phyloP scores from a whole-genome alignment of 2,329 filamentous ascomycete genomes.

The Berkeleyomyces rouxiae region DNA sequence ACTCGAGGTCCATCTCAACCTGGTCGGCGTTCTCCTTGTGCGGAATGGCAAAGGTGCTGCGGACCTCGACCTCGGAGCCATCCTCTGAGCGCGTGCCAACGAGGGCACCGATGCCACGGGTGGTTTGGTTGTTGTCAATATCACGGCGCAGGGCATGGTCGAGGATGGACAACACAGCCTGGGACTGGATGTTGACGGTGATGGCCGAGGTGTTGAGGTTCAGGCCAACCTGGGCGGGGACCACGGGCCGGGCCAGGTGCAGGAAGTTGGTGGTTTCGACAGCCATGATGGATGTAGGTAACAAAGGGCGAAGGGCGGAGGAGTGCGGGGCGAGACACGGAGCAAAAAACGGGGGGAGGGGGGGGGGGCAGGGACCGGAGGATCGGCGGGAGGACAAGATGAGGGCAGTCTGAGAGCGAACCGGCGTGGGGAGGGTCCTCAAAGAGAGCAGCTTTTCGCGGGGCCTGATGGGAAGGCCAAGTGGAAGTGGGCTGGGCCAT shows the following conservation, averaged over 20 bases:
- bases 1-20: constrained; percentile 98
- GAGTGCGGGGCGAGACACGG: neutral
- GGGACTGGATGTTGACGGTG: constrained; percentile 85
- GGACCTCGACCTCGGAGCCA: constrained; percentile 89
- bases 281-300: constrained; percentile 44
- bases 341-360: neutral
- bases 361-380: neutral
- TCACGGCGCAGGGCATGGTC: constrained; percentile 91
- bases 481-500: constrained; percentile 8
- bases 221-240: constrained; percentile 61
- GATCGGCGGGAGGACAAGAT: neutral
- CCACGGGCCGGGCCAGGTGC: constrained; percentile 83
- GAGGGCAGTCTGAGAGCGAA: neutral
- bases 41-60: constrained; percentile 91
- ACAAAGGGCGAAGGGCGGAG: neutral
- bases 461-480: constrained; percentile 2
- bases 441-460: constrained; percentile 6
- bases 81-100: constrained; percentile 89
- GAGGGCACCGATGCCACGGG: constrained; percentile 90
- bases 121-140: constrained; percentile 57
- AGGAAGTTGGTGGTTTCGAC: constrained; percentile 69
- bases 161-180: constrained; percentile 64
- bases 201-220: constrained; percentile 81
- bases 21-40: constrained; percentile 98
- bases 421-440: neutral